Base-by-base conservation (phyloP, 306 rosid species). In the Lotus japonicus region DNA sequence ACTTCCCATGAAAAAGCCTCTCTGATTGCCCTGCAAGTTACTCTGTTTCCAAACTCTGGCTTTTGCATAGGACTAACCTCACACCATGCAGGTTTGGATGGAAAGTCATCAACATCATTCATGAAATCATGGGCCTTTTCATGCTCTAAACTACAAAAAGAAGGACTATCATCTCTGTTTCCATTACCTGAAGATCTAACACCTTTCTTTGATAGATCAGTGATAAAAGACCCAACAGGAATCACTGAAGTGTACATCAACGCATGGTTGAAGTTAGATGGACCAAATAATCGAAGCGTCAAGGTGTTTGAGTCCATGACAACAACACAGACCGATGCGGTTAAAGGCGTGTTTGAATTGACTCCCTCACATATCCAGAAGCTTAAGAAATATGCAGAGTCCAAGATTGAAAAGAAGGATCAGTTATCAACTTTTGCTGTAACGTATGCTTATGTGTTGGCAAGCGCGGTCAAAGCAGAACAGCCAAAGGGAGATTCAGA, bases 51-150 rank as follows among this genome's bases (percentile, higher is more conserved):
- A 6, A 59, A 68, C 14, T 6, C 11, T 23, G 75, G 80, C 3
- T 68, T 76, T 31, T 68, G 80, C 45, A 50, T 76, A 4, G 80
- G 75, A 42, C 42, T 76, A 6, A 8, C 70, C 55, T n/a, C 64
- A 23, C 80, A 76, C 70, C 80, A 76, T 68, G 80, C 80, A 3
- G 69, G 49, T 16, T 58, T 48, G 0, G 79, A 75, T 41, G 74
- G 79, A 49, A 66, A 75, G 10, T 57, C 79, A 48, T 48, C 79
- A 14, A 66, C 63, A 8, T 14, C 14, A 28, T 75, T 75, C 14
- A 38, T 75, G 19, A 75, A 75, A 49, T 9, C 69, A 49, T 75
- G 79, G 79, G 51, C 74, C 0, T 16, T 15, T 16, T 0, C 50
- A 7, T 67, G 69, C 31, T 75, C 79, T 38, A 45, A 31, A 15